Percentiles rank a stretch among this genome's conserved stretches.
phyloP scores from a whole-genome alignment of 1,284 basidiomycete genomes.

The Serendipita sp. region DNA sequence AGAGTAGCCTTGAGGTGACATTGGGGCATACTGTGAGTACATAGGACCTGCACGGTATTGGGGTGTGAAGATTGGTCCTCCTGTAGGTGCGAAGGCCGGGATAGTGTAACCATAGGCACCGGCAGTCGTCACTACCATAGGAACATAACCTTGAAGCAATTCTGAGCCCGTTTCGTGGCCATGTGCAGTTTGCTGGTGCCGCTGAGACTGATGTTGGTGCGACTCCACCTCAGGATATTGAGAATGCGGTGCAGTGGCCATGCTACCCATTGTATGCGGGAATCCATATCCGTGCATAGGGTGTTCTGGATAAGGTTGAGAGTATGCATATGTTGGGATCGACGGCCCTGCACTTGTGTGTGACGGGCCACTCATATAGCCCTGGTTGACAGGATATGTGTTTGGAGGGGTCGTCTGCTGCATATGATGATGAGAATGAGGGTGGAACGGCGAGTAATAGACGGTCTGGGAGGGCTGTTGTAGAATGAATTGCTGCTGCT shows the following conservation, averaged over 20 bases:
- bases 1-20: neutral
- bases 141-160: neutral
- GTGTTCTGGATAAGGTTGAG: neutral
- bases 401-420: neutral
- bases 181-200: neutral
- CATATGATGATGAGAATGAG: neutral
- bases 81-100: neutral
- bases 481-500: neutral
- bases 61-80: neutral
- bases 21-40: neutral
- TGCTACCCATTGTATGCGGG: neutral
- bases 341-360: neutral
- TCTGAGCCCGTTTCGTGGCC: neutral
- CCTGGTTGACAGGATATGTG: neutral
- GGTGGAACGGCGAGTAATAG: conserved; percentile 2
- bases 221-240: neutral
- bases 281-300: neutral
- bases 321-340: conserved; percentile 1
- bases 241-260: neutral
- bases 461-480: neutral
- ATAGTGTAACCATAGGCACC: neutral
- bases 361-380: neutral
- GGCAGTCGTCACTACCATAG: neutral
- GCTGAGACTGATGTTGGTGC: neutral
- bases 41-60: neutral